Evolutionary conservation across 2,329 filamentous ascomycete genomes (phyloP).

Genomic region (Myrmaecium sp.): DNA sequence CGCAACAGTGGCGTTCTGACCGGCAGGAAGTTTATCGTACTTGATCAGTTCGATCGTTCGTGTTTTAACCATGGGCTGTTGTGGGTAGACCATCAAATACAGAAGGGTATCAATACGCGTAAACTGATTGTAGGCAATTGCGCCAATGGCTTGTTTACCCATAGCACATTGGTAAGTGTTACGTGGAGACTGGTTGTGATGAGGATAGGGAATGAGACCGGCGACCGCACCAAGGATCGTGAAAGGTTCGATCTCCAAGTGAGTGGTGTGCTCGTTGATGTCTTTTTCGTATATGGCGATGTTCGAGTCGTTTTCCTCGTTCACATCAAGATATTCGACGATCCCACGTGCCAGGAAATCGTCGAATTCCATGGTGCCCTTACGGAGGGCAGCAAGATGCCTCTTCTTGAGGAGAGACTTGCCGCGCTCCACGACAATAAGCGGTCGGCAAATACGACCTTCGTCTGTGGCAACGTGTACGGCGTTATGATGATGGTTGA

Average conservation of each 20-base stretch:
- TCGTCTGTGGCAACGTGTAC: conserved; percentile 96
- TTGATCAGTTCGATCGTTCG: conserved; percentile 93
- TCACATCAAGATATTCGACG: conserved; percentile 93
- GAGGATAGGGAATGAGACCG: conserved; percentile 90
- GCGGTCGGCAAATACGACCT: conserved; percentile 84
- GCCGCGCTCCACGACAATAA: conserved; percentile 85
- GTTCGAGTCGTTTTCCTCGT: conserved; percentile 93
- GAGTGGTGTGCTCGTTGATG: conserved; percentile 69
- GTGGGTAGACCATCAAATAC: conserved; percentile 93
- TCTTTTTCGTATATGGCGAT: conserved; percentile 81
- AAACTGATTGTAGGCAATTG: conserved; percentile 96
- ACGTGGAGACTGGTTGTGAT: conserved; percentile 96
- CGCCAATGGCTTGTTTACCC: conserved; percentile 99
- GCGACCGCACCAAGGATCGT: conserved; percentile 91
- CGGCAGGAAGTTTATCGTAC: conserved; percentile 92
- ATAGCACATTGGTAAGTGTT: conserved; percentile 99
- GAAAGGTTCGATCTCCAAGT: conserved; percentile 95
- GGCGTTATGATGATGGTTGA: conserved; percentile 81
- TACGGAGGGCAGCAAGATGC: conserved; percentile 66
- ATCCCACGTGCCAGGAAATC: conserved; percentile 81
- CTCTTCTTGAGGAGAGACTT: conserved; percentile 63
- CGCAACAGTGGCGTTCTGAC: conserved; percentile 91
- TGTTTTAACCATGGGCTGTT: conserved; percentile 93
- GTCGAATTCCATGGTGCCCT: conserved; percentile 76
- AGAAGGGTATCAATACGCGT: conserved; percentile 90